Evolutionary conservation across 1,139 yeast species (phyloP).

Genomic region (Diutina pseudorugosa): DNA sequence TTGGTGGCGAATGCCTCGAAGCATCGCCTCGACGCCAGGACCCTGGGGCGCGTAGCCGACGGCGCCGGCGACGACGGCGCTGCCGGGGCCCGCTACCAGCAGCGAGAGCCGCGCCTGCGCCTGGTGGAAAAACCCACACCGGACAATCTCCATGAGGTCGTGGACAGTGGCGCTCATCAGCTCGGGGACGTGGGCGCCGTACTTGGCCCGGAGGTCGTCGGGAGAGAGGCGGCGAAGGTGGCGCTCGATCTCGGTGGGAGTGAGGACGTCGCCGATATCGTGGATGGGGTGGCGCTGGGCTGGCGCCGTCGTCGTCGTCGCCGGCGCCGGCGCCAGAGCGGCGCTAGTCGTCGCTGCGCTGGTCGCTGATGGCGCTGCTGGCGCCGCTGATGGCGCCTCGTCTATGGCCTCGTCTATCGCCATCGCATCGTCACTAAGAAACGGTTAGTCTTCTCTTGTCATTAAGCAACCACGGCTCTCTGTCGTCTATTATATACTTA

Average conservation of each 20-base stretch:
- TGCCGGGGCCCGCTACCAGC: constrained; percentile 29
- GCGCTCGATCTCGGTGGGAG: constrained; percentile 22
- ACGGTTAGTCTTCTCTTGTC: background rate
- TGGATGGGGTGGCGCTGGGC: background rate
- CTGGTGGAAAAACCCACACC: constrained; percentile 43
- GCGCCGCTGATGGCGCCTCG: background rate
- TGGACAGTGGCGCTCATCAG: constrained; percentile 24
- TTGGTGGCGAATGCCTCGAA: constrained; percentile 31
- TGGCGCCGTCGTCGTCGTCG: too few relatives aligned
- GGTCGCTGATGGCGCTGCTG: background rate
- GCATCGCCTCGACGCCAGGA: constrained; percentile 46
- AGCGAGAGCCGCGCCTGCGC: constrained; percentile 31
- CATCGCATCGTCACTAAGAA: too few relatives aligned
- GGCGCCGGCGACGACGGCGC: constrained; percentile 29
- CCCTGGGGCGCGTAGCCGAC: constrained; percentile 42
- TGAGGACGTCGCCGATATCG: constrained; percentile 28
- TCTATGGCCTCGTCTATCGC: background rate
- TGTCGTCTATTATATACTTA: constrained; percentile 13
- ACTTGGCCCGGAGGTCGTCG: constrained; percentile 24
- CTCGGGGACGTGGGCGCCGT: constrained; percentile 31
- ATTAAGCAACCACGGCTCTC: background rate
- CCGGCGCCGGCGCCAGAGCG: background rate
- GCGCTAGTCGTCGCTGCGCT: too few relatives aligned
- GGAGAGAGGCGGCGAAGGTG: constrained; percentile 27
- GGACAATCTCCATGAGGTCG: constrained; percentile 32